Percentiles rank a stretch among this genome's conserved stretches.
Conservation (phyloP, 352 stramenopile genomes). For the Pythium apleroticum region DNA sequence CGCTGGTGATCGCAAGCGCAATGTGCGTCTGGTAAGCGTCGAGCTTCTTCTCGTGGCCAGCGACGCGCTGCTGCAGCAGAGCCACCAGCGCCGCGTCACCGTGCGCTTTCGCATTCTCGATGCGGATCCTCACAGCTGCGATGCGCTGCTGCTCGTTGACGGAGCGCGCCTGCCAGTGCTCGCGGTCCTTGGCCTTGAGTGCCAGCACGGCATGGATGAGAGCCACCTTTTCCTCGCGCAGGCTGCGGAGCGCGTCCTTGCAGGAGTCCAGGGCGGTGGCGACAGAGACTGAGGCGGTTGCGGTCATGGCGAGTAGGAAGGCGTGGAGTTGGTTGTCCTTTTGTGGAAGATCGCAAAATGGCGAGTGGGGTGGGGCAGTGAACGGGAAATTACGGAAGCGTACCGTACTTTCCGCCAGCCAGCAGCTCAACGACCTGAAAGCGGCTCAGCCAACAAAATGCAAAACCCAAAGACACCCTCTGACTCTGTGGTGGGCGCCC, state of each 20-base stretch:
- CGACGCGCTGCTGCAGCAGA: neutral
- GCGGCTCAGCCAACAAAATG: neutral
- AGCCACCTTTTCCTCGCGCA: slow-evolving; percentile 13
- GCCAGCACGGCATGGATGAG: slow-evolving; percentile 11
- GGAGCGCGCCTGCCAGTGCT: neutral
- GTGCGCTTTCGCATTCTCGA: neutral
- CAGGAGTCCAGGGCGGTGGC: neutral
- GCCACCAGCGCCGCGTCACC: neutral
- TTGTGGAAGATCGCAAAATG: neutral
- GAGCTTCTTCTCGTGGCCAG: neutral
- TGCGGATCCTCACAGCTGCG: neutral
- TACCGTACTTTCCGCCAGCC: neutral
- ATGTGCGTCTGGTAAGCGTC: slow-evolving; percentile 2
- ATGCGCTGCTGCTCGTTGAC: neutral
- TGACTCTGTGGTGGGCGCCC: too few species aligned
- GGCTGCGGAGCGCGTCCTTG: slow-evolving; percentile 1
- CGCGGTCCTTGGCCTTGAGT: slow-evolving; percentile 10
- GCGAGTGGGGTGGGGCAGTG: neutral
- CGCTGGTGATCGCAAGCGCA: neutral
- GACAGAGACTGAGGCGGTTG: neutral
- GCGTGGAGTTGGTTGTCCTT: neutral
- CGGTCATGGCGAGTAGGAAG: neutral
- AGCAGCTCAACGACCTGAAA: neutral
- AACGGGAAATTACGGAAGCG: neutral
- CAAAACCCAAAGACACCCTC: too few species aligned